Conservation (phyloP, 2,329 filamentous ascomycete genomes). For the Metarhizium rileyi region DNA sequence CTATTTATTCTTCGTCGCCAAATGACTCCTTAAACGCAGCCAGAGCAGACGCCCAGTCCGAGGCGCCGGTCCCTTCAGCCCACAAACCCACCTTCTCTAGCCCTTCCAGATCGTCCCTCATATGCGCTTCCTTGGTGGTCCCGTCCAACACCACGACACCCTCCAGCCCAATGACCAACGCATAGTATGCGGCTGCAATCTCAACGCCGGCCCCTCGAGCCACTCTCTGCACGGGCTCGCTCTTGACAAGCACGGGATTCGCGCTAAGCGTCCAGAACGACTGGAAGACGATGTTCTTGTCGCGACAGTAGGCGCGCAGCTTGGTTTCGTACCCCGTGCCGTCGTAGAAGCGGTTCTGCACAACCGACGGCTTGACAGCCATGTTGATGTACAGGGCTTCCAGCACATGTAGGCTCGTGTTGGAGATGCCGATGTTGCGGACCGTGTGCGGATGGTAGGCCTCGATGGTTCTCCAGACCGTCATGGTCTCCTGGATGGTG, state of each 20-base stretch:
- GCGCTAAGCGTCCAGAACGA: slow-evolving; percentile 45
- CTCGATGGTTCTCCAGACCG: slow-evolving; percentile 58
- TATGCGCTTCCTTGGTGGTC: slow-evolving; percentile 34
- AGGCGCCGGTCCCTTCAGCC: slow-evolving; percentile 32
- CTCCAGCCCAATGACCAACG: slow-evolving; percentile 37
- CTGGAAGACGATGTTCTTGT: slow-evolving; percentile 36
- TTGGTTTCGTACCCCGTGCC: slow-evolving; percentile 48
- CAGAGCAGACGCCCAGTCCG: slow-evolving; percentile 39
- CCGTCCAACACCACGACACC: slow-evolving; percentile 35
- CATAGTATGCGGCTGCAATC: slow-evolving; percentile 33
- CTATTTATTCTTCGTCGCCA: slow-evolving; percentile 12
- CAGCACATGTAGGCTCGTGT: slow-evolving; percentile 52
- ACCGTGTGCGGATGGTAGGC: slow-evolving; percentile 55
- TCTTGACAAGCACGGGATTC: slow-evolving; percentile 30
- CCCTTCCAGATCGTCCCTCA: slow-evolving; percentile 39
- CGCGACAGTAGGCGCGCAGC: slow-evolving; percentile 43
- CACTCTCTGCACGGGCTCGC: slow-evolving; percentile 38
- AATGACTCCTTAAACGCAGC: slow-evolving; percentile 34
- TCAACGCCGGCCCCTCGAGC: slow-evolving; percentile 29
- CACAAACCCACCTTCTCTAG: slow-evolving; percentile 29
- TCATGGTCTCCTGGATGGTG: slow-evolving; percentile 38
- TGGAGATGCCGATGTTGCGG: slow-evolving; percentile 65
- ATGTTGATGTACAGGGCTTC: slow-evolving; percentile 37
- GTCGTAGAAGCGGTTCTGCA: slow-evolving; percentile 67
- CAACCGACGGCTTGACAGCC: slow-evolving; percentile 40